Evolutionary conservation across 768 basidiomycete species (phyloP).

Genomic region (Hirschioporus abietinus): DNA sequence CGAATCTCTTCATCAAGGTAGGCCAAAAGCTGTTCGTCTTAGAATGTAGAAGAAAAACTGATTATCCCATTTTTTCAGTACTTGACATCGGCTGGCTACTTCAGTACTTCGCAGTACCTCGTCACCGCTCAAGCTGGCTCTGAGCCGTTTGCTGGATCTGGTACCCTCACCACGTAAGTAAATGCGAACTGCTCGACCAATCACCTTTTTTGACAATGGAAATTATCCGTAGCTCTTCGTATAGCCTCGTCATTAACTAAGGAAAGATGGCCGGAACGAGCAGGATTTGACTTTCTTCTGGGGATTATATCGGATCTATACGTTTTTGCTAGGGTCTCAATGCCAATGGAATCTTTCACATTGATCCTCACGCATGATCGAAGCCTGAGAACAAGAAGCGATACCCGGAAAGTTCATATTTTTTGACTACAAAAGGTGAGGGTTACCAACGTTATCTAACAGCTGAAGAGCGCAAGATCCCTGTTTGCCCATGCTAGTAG

Average conservation of each 20-base stretch:
- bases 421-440: too few species aligned
- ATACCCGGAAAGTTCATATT: too few species aligned
- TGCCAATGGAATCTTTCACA: too few species aligned
- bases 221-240: not conserved
- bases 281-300: too few species aligned
- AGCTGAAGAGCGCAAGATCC: too few species aligned
- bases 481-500: too few species aligned
- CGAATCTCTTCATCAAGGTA: conserved; percentile 49
- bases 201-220: not conserved
- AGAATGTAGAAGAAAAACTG: too few species aligned
- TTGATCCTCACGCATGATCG: too few species aligned
- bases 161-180: conserved; percentile 48
- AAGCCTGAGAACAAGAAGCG: too few species aligned
- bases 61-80: conserved; percentile 30
- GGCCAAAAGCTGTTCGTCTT: not conserved
- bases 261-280: not conserved
- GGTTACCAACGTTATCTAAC: too few species aligned
- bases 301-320: too few species aligned
- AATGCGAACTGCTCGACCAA: not conserved
- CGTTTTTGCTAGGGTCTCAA: too few species aligned
- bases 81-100: conserved; percentile 38
- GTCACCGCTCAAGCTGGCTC: conserved; percentile 57
- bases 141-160: conserved; percentile 56
- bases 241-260: not conserved
- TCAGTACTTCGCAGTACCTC: conserved; percentile 51